These are phyloP conservation scores for Geranomyces variabilis DNA, from an alignment of 192 early-diverging fungal genomes.

Conservation along the genomic window DNA sequence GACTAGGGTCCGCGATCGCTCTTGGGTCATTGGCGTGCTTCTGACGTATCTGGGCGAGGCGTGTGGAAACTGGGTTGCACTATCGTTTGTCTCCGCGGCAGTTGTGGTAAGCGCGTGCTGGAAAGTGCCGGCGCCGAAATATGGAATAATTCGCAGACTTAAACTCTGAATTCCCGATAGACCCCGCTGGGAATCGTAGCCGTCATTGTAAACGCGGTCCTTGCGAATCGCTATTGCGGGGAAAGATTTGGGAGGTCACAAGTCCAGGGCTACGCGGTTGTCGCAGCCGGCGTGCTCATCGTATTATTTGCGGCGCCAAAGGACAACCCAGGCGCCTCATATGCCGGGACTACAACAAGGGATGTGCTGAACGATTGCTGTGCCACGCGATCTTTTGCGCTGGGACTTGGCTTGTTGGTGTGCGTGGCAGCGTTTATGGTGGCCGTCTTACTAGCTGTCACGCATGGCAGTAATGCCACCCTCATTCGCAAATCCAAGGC, in stretches of 20 bases:
- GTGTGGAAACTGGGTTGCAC: constrained; percentile 33
- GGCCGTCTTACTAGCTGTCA: background rate
- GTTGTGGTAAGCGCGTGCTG: too few relatives aligned
- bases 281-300: constrained; percentile 26
- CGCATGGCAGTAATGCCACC: background rate
- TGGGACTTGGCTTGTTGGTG: constrained; percentile 30
- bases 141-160: too few relatives aligned
- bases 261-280: constrained; percentile 28
- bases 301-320: constrained; percentile 38
- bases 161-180: too few relatives aligned
- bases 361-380: constrained; percentile 27
- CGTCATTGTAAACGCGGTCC: constrained; percentile 30
- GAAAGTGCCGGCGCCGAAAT: too few relatives aligned
- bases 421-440: constrained; percentile 18
- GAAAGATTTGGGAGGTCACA: constrained; percentile 26
- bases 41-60: constrained; percentile 39
- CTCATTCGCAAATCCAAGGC: constrained; percentile 1
- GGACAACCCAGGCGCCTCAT: background rate
- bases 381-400: constrained; percentile 19
- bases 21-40: constrained; percentile 34
- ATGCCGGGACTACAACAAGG: constrained; percentile 15
- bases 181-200: constrained; percentile 41
- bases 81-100: constrained; percentile 33
- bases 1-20: constrained; percentile 6
- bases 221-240: constrained; percentile 26